phyloP scores from a whole-genome alignment of 83 land plant genomes.

The Diphasiastrum complanatum region DNA sequence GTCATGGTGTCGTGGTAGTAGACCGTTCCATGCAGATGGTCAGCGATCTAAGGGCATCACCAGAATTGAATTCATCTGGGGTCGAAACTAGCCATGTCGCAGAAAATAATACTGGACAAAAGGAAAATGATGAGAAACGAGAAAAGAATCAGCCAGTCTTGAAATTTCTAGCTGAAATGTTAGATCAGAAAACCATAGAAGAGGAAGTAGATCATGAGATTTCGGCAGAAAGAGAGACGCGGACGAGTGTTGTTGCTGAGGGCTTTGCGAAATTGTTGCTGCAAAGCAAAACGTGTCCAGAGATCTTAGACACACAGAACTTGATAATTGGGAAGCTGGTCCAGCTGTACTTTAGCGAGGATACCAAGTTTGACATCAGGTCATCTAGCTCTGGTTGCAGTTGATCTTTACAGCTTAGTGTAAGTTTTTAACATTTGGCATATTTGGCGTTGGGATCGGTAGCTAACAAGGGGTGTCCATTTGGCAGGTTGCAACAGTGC shows the following conservation, averaged over 20 bases:
- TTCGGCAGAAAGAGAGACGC: constrained; percentile 19
- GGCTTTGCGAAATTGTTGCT: constrained; percentile 91
- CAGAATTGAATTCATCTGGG: too few relatives aligned
- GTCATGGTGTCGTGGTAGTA: constrained; percentile 67
- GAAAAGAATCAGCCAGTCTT: too few relatives aligned
- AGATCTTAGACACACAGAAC: constrained; percentile 41
- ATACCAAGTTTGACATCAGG: constrained; percentile 21
- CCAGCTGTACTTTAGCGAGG: constrained; percentile 56
- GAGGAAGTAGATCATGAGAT: constrained; percentile 4
- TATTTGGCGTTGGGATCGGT: background rate
- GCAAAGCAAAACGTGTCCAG: constrained; percentile 58
- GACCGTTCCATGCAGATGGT: constrained; percentile 47
- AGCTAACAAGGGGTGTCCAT: too few relatives aligned
- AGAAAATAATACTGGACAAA: too few relatives aligned
- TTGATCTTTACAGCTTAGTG: too few relatives aligned
- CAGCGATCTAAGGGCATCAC: too few relatives aligned
- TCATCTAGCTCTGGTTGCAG: constrained; percentile 5
- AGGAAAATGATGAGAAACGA: too few relatives aligned
- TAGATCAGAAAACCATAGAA: background rate
- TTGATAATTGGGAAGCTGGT: constrained; percentile 49
- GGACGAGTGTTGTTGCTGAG: constrained; percentile 56
- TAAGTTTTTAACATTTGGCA: background rate
- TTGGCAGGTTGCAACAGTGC: constrained; percentile 71
- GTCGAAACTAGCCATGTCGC: too few relatives aligned
- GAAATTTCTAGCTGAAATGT: constrained; percentile 4